Conservation (phyloP, 208 protist species). For the Leishmania aethiopica region DNA sequence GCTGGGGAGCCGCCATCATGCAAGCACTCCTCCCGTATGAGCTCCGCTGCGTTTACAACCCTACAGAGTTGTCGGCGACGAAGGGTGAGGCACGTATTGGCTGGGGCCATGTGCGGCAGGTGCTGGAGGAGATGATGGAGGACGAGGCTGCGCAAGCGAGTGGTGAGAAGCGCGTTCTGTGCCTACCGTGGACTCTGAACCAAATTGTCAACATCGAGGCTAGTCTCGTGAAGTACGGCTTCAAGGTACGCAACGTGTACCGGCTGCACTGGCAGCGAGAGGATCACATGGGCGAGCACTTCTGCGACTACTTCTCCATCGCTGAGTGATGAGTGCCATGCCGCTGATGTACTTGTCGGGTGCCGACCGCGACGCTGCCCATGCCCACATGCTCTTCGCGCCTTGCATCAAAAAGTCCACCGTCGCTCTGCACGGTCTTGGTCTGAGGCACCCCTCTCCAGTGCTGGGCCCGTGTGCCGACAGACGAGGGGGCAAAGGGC, state of each 20-base stretch:
- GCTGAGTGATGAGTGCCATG: not conserved
- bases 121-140: constrained; percentile 55
- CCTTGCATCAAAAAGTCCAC: not conserved
- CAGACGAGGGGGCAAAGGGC: not conserved
- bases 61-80: constrained; percentile 72
- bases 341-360: not conserved
- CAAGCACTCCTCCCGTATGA: constrained; percentile 75
- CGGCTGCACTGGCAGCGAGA: constrained; percentile 77
- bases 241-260: constrained; percentile 63
- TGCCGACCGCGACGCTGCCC: not conserved
- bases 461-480: not conserved
- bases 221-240: constrained; percentile 85
- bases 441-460: not conserved
- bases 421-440: not conserved
- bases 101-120: constrained; percentile 76
- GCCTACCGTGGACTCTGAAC: constrained; percentile 85
- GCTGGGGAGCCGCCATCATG: constrained; percentile 46
- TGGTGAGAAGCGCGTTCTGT: constrained; percentile 53
- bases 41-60: constrained; percentile 76
- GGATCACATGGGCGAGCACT: constrained; percentile 80
- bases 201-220: constrained; percentile 91
- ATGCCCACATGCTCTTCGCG: not conserved
- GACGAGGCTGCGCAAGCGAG: not conserved
- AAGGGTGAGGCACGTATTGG: constrained; percentile 79
- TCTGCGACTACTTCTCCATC: constrained; percentile 76